phyloP scores from a whole-genome alignment of 169 alveolate species.

The Condylostoma magnum region DNA sequence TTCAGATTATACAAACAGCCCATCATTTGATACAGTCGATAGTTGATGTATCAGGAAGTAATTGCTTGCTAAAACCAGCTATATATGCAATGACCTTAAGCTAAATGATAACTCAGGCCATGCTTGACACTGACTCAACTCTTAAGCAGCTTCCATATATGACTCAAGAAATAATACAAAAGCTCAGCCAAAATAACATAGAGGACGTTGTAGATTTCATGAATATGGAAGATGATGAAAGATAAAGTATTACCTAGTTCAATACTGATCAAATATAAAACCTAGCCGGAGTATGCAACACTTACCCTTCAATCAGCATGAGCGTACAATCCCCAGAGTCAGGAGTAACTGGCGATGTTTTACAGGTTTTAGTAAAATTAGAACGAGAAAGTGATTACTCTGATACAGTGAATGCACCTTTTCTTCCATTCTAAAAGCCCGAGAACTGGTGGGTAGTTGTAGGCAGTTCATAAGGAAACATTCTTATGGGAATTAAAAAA shows the following conservation, averaged over 20 bases:
- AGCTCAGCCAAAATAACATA: slow-evolving; percentile 70
- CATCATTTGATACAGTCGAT: slow-evolving; percentile 92
- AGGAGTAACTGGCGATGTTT: slow-evolving; percentile 34
- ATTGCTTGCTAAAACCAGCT: slow-evolving; percentile 94
- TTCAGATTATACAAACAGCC: slow-evolving; percentile 61
- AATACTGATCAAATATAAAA: slow-evolving; percentile 74
- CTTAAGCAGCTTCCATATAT: slow-evolving; percentile 93
- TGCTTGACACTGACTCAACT: slow-evolving; percentile 86
- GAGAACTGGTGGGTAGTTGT: slow-evolving; percentile 99
- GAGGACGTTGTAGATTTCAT: slow-evolving; percentile 92
- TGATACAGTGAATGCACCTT: slow-evolving; percentile 90
- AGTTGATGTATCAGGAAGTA: slow-evolving; percentile 96
- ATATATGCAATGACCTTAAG: slow-evolving; percentile 95
- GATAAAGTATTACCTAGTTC: slow-evolving; percentile 83
- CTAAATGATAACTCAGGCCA: slow-evolving; percentile 96
- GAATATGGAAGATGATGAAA: slow-evolving; percentile 94
- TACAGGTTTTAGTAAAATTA: slow-evolving; percentile 36
- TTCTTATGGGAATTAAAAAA: slow-evolving; percentile 88
- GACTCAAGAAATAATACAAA: slow-evolving; percentile 69
- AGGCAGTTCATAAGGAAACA: slow-evolving; percentile 88
- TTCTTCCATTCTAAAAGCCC: slow-evolving; percentile 95
- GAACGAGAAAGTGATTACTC: slow-evolving; percentile 73
- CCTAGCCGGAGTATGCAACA: slow-evolving; percentile 66
- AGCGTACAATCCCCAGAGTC: slow-evolving; percentile 1
- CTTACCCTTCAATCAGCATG: slow-evolving; percentile 40